Percentiles rank a stretch among this genome's conserved stretches.
Conservation (phyloP, 805 yeast genomes). For the Saturnispora galanensis region DNA sequence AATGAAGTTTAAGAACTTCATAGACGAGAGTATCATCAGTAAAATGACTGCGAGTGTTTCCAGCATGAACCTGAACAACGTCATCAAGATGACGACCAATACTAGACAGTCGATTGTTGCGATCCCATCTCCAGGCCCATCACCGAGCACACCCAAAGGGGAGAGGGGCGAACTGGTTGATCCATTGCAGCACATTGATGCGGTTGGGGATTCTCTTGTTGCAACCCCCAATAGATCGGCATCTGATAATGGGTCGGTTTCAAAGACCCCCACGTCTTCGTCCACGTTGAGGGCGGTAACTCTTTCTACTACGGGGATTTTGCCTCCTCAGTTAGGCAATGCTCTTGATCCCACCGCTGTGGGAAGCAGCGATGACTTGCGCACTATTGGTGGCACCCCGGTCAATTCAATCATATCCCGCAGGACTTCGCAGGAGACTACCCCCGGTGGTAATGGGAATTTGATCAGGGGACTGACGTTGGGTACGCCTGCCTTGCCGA, state of each 20-base stretch:
- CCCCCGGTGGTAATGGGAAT: slow-evolving; percentile 12
- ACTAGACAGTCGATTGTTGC: slow-evolving; percentile 14
- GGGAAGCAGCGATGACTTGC: slow-evolving; percentile 3
- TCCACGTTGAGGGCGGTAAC: slow-evolving; percentile 1
- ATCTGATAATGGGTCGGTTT: no score
- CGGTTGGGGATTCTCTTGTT: no score
- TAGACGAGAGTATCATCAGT: slow-evolving; percentile 27
- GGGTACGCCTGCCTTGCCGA: slow-evolving; percentile 28
- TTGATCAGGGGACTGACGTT: slow-evolving; percentile 23
- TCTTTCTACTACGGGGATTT: not conserved
- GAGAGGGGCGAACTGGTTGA: no score
- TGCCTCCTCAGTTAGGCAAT: slow-evolving; percentile 1
- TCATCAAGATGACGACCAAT: slow-evolving; percentile 15
- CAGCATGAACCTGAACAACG: slow-evolving; percentile 24
- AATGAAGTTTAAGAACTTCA: slow-evolving; percentile 32
- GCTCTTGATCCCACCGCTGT: not conserved
- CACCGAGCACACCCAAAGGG: no score
- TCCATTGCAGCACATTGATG: not conserved
- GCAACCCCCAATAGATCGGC: no score
- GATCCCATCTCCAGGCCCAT: slow-evolving; percentile 1
- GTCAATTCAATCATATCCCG: slow-evolving; percentile 7
- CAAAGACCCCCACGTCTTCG: slow-evolving; percentile 1
- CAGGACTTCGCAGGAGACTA: slow-evolving; percentile 13
- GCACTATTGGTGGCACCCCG: not conserved
- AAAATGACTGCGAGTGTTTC: slow-evolving; percentile 31